Evolutionary conservation across 2,329 filamentous ascomycete genomes (phyloP).

Genomic region (Stagonosporopsis rhizophila): DNA sequence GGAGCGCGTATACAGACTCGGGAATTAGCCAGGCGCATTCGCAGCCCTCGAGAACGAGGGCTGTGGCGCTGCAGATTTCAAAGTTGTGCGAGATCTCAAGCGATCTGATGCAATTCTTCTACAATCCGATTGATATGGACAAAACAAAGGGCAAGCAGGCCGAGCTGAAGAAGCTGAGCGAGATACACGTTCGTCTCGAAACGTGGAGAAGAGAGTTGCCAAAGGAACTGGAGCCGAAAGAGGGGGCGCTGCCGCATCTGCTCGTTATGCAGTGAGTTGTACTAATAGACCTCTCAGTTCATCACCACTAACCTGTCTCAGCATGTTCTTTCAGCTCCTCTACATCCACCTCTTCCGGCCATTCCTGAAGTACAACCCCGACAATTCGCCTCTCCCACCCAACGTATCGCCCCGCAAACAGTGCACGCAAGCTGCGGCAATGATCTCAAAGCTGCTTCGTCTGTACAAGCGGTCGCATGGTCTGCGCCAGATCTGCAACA

Average conservation of each 20-base stretch:
- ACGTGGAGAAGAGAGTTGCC: constrained; percentile 87
- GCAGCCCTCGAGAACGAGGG: constrained; percentile 83
- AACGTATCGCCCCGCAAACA: constrained; percentile 91
- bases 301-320: constrained; percentile 51
- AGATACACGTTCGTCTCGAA: constrained; percentile 87
- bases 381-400: constrained; percentile 79
- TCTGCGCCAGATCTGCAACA: constrained; percentile 91
- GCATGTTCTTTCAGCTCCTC: constrained; percentile 96
- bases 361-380: constrained; percentile 87
- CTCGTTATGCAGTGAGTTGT: constrained; percentile 81
- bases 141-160: constrained; percentile 74
- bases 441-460: constrained; percentile 92
- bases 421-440: constrained; percentile 86
- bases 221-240: constrained; percentile 84
- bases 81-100: constrained; percentile 92
- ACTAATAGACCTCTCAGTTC: not conserved
- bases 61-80: constrained; percentile 74
- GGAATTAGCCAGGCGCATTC: constrained; percentile 75
- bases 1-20: constrained; percentile 87
- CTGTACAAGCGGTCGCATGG: constrained; percentile 93
- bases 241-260: constrained; percentile 87
- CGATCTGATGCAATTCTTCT: constrained; percentile 88
- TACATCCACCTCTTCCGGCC: constrained; percentile 96
- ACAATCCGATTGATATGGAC: constrained; percentile 74
- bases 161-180: constrained; percentile 90